phyloP scores from a whole-genome alignment of 176 grass and related monocot genomes.

The Microstegium vimineum region DNA sequence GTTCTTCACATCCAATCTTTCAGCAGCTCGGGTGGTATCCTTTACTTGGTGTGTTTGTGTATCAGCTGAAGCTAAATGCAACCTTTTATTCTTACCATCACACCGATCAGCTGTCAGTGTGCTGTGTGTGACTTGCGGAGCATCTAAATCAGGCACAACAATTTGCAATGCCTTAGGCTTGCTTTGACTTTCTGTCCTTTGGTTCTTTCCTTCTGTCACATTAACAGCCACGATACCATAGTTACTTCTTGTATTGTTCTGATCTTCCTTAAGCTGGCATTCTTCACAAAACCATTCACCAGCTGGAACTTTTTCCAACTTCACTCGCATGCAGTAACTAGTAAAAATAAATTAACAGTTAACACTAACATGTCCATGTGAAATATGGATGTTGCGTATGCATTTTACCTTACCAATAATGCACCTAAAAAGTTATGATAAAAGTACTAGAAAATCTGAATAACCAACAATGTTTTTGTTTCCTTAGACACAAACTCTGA shows the following conservation, averaged over 20 bases:
- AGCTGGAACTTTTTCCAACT: slow-evolving; percentile 82
- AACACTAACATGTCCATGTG: slow-evolving; percentile 12
- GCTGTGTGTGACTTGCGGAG: slow-evolving; percentile 15
- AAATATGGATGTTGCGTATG: not conserved
- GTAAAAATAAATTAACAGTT: slow-evolving; percentile 35
- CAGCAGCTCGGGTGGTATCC: slow-evolving; percentile 24
- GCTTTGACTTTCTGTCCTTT: slow-evolving; percentile 34
- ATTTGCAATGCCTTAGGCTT: slow-evolving; percentile 39
- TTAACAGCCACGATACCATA: not conserved
- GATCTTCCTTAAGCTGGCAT: slow-evolving; percentile 65
- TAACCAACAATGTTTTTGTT: slow-evolving; percentile 15
- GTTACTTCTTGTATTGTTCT: slow-evolving; percentile 32
- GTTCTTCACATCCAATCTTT: slow-evolving; percentile 38
- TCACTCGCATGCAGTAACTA: slow-evolving; percentile 97
- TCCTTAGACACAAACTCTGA: slow-evolving; percentile 8
- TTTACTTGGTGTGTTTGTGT: slow-evolving; percentile 20
- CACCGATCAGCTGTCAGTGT: slow-evolving; percentile 23
- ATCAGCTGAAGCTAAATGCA: slow-evolving; percentile 23
- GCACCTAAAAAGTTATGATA: slow-evolving; percentile 6
- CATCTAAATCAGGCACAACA: slow-evolving; percentile 26
- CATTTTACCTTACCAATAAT: not conserved
- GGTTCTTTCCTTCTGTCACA: slow-evolving; percentile 34
- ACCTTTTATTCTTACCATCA: slow-evolving; percentile 30
- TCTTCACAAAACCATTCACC: slow-evolving; percentile 98
- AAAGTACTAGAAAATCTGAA: not conserved